Base-by-base conservation (phyloP, 306 rosid species). In the peach (Prunus persica) region DNA sequence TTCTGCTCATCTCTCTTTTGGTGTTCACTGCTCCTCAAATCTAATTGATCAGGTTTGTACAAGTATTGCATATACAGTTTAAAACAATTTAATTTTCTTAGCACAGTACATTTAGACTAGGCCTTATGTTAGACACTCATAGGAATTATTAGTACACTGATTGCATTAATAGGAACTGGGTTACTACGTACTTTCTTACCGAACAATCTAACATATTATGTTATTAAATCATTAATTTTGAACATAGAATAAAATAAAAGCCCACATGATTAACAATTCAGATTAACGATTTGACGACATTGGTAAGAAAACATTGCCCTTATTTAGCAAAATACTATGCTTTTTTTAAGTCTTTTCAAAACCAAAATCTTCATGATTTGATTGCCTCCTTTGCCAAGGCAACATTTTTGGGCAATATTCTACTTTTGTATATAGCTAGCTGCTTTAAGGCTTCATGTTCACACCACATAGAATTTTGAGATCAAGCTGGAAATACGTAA, bases 41-140 rank as follows among this genome's bases (percentile, higher is more conserved):
- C 82, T 80, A 69, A 68, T 85, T 38, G 43, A 38, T 84, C 91
- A 92, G 97, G 97, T 92, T 85, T 65, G 67, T 79, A 56, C 30
- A 41, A 56, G 5, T 62, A 50, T 11, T 58, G 43, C 38, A 18
- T 30, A n/a, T 3, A 10, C 19, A 30, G 16, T 13, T 49, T 49
- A 3, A 20, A 28, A 50, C 1, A 4, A 18, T 18, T 16, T 18
- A 16, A 5, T 52, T 16, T 52, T 11, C 19, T 25, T 60, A 0
- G 65, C 15, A 60, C 65, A 60, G 12, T 2, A 60, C 38, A 60
- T 60, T 34, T 34, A 34, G 8, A 38, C 43, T 4, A 38, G 43
- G 43, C 9, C 43, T 10, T 38, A 7, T 7, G 43, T 25, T 60
- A 60, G 3, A 0, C 4, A 0, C 65, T 57, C 7, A 1, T 57